Base-by-base conservation (phyloP, 2,329 filamentous ascomycete species). In the Sphaerulina musiva region DNA sequence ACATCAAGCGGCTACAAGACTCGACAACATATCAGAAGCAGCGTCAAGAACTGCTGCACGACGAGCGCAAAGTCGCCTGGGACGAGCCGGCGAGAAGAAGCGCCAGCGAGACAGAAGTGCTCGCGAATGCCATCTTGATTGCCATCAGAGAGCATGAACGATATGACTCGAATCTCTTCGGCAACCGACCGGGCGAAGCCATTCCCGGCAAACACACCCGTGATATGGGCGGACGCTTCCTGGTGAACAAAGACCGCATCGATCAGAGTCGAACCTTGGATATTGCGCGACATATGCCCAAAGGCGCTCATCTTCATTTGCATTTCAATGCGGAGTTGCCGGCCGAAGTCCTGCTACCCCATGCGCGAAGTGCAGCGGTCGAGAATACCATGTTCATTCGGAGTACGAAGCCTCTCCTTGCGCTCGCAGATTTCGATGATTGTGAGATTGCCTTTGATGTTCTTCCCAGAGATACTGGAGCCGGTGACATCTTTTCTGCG, bases 281-380 rank as follows among this genome's bases (percentile, higher is more conserved):
- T 29, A 76, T 85, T 26, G 79, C 82, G 5, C 72, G 72, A 32
- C 65, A 68, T 53, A 79, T 87, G 74, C 86, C 86, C 41, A 90
- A 90, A 68, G 86, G 85, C 2, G 79, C 79, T 0, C 83, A 89
- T 65, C 73, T 89, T 23, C 86, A 90, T 68, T 79, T 89, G 23
- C 86, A 90, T 68, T 89, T 87, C 74, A 90, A 89, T 66, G 79
- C 86, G n/a, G 87, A 85, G 56, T 73, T 89, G 4, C 73, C 76
- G 11, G 84, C 85, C 8, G 68, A 74, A 1, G 76, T 82, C 4
- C 73, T 89, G 17, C 73, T 89, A 74, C 60, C 80, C 73, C 59
- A 79, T 74, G 73, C 74, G 58, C 67, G 72, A 9, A 53, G 38
- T 9, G 10, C 49, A 11, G 42, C 67, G 4, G 81, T 84, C 44